These are phyloP conservation scores for Fusarium pseudograminearum DNA, from an alignment of 2,329 filamentous ascomycete genomes.

Conservation along the genomic window DNA sequence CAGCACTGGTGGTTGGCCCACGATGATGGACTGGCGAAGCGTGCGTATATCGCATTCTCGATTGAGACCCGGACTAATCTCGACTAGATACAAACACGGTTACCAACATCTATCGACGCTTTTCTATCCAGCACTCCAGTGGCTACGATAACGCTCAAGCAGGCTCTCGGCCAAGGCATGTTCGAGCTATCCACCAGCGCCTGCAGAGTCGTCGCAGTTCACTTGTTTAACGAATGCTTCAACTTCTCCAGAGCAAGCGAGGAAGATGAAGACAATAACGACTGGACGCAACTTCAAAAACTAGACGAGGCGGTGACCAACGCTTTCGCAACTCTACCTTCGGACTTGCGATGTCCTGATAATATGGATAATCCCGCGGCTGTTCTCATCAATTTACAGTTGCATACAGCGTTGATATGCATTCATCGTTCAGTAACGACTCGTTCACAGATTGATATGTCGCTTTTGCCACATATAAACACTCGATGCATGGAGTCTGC, in stretches of 20 bases:
- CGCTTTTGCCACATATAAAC: conserved; percentile 12
- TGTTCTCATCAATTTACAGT: conserved; percentile 34
- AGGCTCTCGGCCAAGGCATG: conserved; percentile 36
- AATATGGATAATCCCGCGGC: conserved; percentile 29
- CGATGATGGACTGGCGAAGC: conserved; percentile 71
- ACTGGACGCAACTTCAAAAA: conserved; percentile 27
- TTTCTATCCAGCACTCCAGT: conserved; percentile 15
- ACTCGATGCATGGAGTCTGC: conserved; percentile 22
- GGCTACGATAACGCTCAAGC: conserved; percentile 50
- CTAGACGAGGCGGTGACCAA: conserved; percentile 24
- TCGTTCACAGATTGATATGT: conserved; percentile 27
- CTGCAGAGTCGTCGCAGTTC: conserved; percentile 35
- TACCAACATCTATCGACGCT: conserved; percentile 20
- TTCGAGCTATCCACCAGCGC: conserved; percentile 36
- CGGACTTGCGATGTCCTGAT: conserved; percentile 28
- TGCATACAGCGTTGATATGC: conserved; percentile 33
- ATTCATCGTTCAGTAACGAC: conserved; percentile 21
- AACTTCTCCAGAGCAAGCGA: conserved; percentile 33
- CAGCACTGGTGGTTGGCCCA: conserved; percentile 90
- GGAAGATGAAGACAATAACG: conserved; percentile 21
- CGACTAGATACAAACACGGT: conserved; percentile 10
- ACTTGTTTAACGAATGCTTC: conserved; percentile 40
- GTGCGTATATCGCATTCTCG: neutral
- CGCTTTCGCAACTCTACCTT: conserved; percentile 23
- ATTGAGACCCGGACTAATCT: fast-evolving